Evolutionary conservation across 805 yeast species (phyloP).

Genomic region (Kregervanrija pseudodelftensis): DNA sequence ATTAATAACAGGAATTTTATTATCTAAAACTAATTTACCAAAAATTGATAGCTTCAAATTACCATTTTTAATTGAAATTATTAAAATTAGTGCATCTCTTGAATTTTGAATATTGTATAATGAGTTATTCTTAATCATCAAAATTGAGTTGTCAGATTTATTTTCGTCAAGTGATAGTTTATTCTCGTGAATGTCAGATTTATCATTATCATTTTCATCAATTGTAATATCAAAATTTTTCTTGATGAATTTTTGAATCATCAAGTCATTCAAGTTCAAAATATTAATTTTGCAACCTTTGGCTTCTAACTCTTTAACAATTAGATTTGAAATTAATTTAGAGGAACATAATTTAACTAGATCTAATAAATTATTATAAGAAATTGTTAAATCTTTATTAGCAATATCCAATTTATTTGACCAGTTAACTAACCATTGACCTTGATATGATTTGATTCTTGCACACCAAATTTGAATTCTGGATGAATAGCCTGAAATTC

Average conservation of each 20-base stretch:
- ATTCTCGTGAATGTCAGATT: neutral
- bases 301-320: conserved; percentile 40
- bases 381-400: conserved; percentile 15
- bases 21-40: conserved; percentile 25
- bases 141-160: conserved; percentile 20
- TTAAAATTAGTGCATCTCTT: conserved; percentile 27
- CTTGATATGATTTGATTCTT: conserved; percentile 39
- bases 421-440: conserved; percentile 54
- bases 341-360: conserved; percentile 39
- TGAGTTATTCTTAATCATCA: conserved; percentile 30
- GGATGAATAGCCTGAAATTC: conserved; percentile 29
- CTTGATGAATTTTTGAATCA: conserved; percentile 15
- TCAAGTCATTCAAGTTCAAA: conserved; percentile 16
- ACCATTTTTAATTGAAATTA: conserved; percentile 21
- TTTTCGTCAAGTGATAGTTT: no score
- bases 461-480: conserved; percentile 47
- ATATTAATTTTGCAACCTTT: conserved; percentile 33
- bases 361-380: conserved; percentile 29
- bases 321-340: conserved; percentile 42
- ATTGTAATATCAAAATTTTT: conserved; percentile 23
- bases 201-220: conserved; percentile 3
- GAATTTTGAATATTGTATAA: conserved; percentile 31
- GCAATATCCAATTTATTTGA: conserved; percentile 25
- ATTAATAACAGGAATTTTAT: conserved; percentile 20
- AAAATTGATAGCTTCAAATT: conserved; percentile 27